phyloP scores from a whole-genome alignment of 2,329 filamentous ascomycete genomes.

The Myriosclerotinia curreyana region DNA sequence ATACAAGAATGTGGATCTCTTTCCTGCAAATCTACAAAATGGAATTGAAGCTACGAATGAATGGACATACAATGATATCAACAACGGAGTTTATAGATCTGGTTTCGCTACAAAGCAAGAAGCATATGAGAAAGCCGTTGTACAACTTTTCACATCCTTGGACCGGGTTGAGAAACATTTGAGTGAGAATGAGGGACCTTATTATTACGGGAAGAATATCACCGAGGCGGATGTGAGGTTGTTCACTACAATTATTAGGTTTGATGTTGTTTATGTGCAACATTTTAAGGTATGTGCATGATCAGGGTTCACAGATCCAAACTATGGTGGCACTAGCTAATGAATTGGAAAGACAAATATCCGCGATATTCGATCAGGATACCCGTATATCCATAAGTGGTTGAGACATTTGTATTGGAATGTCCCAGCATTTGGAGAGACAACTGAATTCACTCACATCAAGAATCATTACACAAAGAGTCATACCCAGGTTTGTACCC shows the following conservation, averaged over 20 bases:
- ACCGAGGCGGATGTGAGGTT: constrained; percentile 83
- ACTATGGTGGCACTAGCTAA: not conserved
- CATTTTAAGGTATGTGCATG: constrained; percentile 71
- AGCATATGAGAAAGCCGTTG: constrained; percentile 75
- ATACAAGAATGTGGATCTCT: constrained; percentile 61
- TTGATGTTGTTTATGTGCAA: constrained; percentile 76
- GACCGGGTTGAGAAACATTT: constrained; percentile 75
- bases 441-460: constrained; percentile 44
- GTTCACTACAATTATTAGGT: constrained; percentile 60
- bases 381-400: constrained; percentile 66
- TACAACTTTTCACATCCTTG: constrained; percentile 69
- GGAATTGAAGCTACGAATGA: constrained; percentile 72
- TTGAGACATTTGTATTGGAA: constrained; percentile 66
- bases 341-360: constrained; percentile 51
- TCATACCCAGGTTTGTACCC: constrained; percentile 48
- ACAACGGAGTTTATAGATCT: constrained; percentile 70
- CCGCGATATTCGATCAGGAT: constrained; percentile 44
- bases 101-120: constrained; percentile 83
- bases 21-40: constrained; percentile 59
- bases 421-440: constrained; percentile 55
- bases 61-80: constrained; percentile 76
- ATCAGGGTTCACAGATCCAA: constrained; percentile 43
- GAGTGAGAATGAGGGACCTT: constrained; percentile 52
- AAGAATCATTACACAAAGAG: constrained; percentile 95
- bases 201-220: constrained; percentile 69